Base-by-base conservation (phyloP, 192 early-diverging fungal genomes). In the Backusella tuberculispora region DNA sequence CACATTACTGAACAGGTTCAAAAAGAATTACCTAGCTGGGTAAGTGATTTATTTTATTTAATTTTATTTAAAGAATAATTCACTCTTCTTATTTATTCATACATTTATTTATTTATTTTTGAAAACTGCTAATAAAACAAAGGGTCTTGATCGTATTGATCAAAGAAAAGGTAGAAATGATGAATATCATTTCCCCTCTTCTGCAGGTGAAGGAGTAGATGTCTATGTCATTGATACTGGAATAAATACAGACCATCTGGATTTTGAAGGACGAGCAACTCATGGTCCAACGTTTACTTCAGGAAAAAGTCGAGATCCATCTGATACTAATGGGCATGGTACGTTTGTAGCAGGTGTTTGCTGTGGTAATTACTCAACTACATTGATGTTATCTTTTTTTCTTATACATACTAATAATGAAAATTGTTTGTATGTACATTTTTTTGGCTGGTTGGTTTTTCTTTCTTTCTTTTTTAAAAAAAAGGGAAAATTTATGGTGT, bases 151-250 rank as follows among this genome's bases (percentile, higher is more conserved):
- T 29, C 60, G 73, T 29, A 74, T 74, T n/a, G 64, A 74, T 24
- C 73, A 74, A 44, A 44, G 64, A 29, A 21, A 42, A 24, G 73
- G 73, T 6, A 66, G 44, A 9, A 45, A 74, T 48, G 63, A 63
- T 1, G 44, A 66, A 9, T 74, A 47, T n/a, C 73, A 63, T 4
- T 74, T 74, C 19, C 73, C 73, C 37, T 64, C 63, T 13, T 64
- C 41, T 38, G 43, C 63, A 29, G 73, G 73, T 19, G 24, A 65
- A 46, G 87, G 80, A 8, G 87, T 92, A 8, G 82, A 83, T 34
- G 83, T 87, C 38, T 92, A 91, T 73, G 76, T 92, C 5, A 82
- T 92, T 44, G 91, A 92, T 75, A 89, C 91, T 15, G 86, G 86
- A 10, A 78, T 88, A 5, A 78, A 75, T 76, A 69, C 50, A 24